A percentile compares a stretch with the other conserved stretches of the same genome.
These are phyloP conservation scores for Logfia minima DNA, from an alignment of 129 eudicot genomes.

Conservation along the genomic window DNA sequence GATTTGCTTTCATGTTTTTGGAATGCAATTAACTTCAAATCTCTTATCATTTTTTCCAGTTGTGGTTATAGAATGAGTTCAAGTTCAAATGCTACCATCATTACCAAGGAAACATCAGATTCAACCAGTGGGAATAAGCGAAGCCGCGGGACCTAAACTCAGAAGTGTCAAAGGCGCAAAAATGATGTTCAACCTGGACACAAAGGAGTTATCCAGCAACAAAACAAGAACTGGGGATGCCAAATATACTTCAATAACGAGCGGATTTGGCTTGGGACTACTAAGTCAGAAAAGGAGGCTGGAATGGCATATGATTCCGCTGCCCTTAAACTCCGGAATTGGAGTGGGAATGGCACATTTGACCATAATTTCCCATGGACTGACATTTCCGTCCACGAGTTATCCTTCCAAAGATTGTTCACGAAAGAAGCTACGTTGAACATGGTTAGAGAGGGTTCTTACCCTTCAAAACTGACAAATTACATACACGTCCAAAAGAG, in stretches of 20 bases:
- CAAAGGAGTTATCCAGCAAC: slow-evolving; percentile 56
- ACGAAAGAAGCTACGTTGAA: slow-evolving; percentile 29
- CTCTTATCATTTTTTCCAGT: slow-evolving; percentile 16
- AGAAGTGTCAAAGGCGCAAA: slow-evolving; percentile 11
- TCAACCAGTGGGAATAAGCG: not conserved
- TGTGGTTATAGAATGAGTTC: slow-evolving; percentile 1
- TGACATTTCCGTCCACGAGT: slow-evolving; percentile 34
- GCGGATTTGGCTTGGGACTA: slow-evolving; percentile 57
- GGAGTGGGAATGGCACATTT: slow-evolving; percentile 22
- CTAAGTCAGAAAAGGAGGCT: slow-evolving; percentile 47
- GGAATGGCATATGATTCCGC: slow-evolving; percentile 59
- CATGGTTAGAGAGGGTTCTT: slow-evolving; percentile 64
- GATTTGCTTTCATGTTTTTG: not conserved
- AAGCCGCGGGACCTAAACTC: not conserved
- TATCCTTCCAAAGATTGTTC: slow-evolving; percentile 39
- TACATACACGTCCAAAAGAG: not conserved
- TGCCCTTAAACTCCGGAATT: slow-evolving; percentile 41
- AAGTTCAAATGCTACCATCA: slow-evolving; percentile 4
- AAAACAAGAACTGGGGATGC: slow-evolving; percentile 57
- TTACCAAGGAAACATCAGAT: slow-evolving; percentile 1
- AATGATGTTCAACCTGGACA: not conserved
- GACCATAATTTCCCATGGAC: slow-evolving; percentile 50
- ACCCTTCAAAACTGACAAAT: slow-evolving; percentile 40
- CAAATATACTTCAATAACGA: slow-evolving; percentile 50
- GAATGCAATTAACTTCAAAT: not conserved